Base-by-base conservation (phyloP, 495 filamentous ascomycete species). In the Annulohypoxylon moriforme region DNA sequence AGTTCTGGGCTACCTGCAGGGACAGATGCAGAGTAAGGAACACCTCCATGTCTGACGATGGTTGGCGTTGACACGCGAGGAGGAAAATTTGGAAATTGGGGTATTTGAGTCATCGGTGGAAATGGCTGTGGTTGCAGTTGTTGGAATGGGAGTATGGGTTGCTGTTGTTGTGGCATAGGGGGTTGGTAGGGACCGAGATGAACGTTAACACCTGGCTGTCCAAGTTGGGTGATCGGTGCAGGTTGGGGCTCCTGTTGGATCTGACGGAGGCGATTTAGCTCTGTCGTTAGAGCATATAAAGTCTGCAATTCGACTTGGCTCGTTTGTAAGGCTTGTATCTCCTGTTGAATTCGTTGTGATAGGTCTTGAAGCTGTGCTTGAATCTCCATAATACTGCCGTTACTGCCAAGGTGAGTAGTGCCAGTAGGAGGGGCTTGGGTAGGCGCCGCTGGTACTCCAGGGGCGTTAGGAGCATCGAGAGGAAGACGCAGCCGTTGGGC, bases 1-100 rank as follows among this genome's bases (percentile, higher is more conserved):
- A 95, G 81, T 44, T 91, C 88, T 22, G 87, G 76, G 74, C 92
- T 90, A 18, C 90, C 91, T 13, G 91, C 79, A 22, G 85, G 83
- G 61, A 94, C 84, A 7, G 88, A 79, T 20, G 80, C 69, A 20
- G 81, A 78, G 29, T 81, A 77, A 33, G 81, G 73, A 34, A 77
- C 59, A 13, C 68, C 82, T 38, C 77, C 77, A 72, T 85, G 80
- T 60, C 86, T 78, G n/a, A 77, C 79, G n/a, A 83, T 29, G 5
- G 79, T 71, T 60, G 83, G 75, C 55, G 78, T 75, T 4, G 75
- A 71, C 10, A 71, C 60, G 24, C 75, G 71, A 69, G 76, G 27
- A 20, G 73, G 57, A 46, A 77, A 67, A 56, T 27, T 56, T 1
- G 63, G 29, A 16, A 70, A 47, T 20, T 59, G 62, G 6, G 64